Evolutionary conservation across 2,329 filamentous ascomycete genomes (phyloP).

Genomic region (Sarocladiaceae sp.): DNA sequence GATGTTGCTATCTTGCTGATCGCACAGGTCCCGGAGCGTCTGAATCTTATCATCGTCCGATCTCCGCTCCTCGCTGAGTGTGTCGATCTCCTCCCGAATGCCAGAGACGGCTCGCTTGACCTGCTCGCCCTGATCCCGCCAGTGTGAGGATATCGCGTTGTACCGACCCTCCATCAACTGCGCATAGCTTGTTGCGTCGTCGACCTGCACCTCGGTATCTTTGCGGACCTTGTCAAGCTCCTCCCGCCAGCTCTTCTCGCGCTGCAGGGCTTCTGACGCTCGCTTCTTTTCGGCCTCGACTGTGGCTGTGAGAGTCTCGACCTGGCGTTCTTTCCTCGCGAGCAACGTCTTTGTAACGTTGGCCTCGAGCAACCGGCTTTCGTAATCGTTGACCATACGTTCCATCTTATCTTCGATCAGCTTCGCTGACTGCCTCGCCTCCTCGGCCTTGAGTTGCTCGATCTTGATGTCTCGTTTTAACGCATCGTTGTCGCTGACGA

Average conservation of each 20-base stretch:
- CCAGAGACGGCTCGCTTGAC: conserved; percentile 45
- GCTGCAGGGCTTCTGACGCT: conserved; percentile 50
- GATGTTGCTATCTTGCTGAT: conserved; percentile 66
- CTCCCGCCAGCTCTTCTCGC: conserved; percentile 55
- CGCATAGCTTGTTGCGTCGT: conserved; percentile 58
- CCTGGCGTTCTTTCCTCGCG: conserved; percentile 66
- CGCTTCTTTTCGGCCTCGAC: conserved; percentile 60
- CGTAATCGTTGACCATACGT: conserved; percentile 60
- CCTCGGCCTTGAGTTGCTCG: conserved; percentile 59
- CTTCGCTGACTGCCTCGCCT: conserved; percentile 61
- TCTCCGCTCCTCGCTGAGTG: conserved; percentile 47
- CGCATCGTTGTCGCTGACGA: conserved; percentile 74
- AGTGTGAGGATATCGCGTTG: conserved; percentile 59
- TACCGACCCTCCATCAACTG: conserved; percentile 65
- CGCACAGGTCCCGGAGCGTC: conserved; percentile 61
- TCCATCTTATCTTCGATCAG: conserved; percentile 68
- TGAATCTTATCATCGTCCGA: conserved; percentile 58
- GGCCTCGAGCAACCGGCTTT: conserved; percentile 61
- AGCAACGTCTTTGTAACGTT: conserved; percentile 66
- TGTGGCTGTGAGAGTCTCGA: conserved; percentile 59
- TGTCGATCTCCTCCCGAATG: conserved; percentile 47
- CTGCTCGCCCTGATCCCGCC: conserved; percentile 59
- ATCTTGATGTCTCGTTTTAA: conserved; percentile 67
- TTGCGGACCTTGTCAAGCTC: conserved; percentile 56
- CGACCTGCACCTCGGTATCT: conserved; percentile 56